Base-by-base conservation (phyloP, 768 basidiomycete species). In the Mycena latifolia region DNA sequence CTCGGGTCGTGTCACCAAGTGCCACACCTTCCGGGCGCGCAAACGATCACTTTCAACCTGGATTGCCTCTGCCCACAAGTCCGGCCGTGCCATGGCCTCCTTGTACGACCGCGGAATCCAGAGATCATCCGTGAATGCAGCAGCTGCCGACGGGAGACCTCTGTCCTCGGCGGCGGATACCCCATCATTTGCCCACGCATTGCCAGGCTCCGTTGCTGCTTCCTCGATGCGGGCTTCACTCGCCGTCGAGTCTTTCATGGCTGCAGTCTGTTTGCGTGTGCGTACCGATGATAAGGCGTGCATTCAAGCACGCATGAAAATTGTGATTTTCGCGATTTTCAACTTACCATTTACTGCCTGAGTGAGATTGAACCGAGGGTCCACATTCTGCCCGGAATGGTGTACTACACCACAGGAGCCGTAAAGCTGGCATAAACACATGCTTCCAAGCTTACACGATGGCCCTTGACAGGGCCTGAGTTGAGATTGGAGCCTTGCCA, bases 1-100 rank as follows among this genome's bases (percentile, higher is more conserved):
- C 0, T 2, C 18, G 3, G 58, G 58, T 3, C 35, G 58, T 17
- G 17, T 15, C 0, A 59, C 58, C 5, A 59, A 47, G 20, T 50
- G 73, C 45, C 72, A 69, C 57, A 72, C 71, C 63, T 74, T 70
- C 5, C 75, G 51, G 14, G 41, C 46, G 5, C 47, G 47, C 9
- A 59, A 29, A 0, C 47, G 7, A 2, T 41, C 27, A 20, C 24
- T 6, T 29, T 7, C 48, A 12, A 9, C 47, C 17, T 39, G 5
- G 1, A 59, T 50, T 0, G 58, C 35, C 2, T 17, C 35, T 28
- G 15, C 2, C 58, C 58, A 59, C 17, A 59, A 18, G 17, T 59
- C 58, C 2, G 58, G 58, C 2, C 35, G 58, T 0, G 47, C 39
- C 33, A 59, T 50, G 0, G 58, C 58, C 12, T 59, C 58, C 25